A percentile compares a stretch with the other conserved stretches of the same genome.
phyloP scores from a whole-genome alignment of 306 rosid species.

The Morella rubra region DNA sequence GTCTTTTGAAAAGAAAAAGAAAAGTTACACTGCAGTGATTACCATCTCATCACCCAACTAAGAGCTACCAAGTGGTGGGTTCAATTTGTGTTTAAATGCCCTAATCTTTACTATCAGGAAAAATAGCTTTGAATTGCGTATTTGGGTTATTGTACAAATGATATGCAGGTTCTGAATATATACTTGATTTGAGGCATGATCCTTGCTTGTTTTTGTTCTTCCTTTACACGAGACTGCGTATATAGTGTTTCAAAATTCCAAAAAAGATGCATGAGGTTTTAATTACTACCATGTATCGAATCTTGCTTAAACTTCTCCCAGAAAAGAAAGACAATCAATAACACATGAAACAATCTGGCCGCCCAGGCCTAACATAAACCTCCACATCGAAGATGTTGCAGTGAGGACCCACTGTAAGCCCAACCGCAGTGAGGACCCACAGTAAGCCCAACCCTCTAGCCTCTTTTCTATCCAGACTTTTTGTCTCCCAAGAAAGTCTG shows the following conservation, averaged over 20 bases:
- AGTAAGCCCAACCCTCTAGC: background rate
- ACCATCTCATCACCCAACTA: slow-evolving; percentile 1
- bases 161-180: background rate
- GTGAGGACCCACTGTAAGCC: too few relatives aligned
- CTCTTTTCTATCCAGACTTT: too few relatives aligned
- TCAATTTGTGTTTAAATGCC: background rate
- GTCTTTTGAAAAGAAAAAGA: background rate
- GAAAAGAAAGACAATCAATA: background rate
- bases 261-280: background rate
- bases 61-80: background rate
- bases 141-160: background rate
- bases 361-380: background rate
- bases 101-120: background rate
- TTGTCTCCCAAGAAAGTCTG: too few relatives aligned
- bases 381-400: background rate
- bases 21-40: background rate
- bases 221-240: background rate
- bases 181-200: background rate
- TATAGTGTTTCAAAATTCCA: too few relatives aligned
- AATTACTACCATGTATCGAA: background rate
- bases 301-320: background rate
- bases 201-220: background rate
- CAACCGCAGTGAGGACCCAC: too few relatives aligned
- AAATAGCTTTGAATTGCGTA: background rate
- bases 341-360: background rate